Percentiles rank a stretch among this genome's conserved stretches.
Evolutionary conservation across 768 basidiomycete species (phyloP).

Genomic region (Boletus eberwhitei): DNA sequence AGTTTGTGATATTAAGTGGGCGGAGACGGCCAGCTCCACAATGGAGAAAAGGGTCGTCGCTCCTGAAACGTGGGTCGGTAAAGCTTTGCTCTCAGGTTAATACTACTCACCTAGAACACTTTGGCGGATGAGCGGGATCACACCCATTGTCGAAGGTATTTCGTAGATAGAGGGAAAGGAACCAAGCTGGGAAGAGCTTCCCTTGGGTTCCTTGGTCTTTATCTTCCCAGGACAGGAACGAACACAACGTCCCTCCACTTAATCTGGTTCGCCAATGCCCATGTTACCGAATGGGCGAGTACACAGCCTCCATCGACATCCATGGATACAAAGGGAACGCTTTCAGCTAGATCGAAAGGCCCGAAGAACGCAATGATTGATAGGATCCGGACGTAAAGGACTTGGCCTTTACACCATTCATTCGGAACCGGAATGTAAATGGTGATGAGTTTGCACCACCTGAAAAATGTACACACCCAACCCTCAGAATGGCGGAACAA

Average conservation of each 20-base stretch:
- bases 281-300: not conserved
- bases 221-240: constrained; percentile 2
- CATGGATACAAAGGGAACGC: not conserved
- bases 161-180: not conserved
- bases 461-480: not conserved
- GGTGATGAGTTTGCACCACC: not conserved
- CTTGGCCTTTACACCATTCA: not conserved
- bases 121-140: constrained; percentile 15
- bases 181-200: not conserved
- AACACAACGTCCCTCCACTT: not conserved
- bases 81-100: not conserved
- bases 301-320: not conserved
- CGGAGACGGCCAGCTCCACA: constrained; percentile 31
- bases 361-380: not conserved
- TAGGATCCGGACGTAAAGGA: not conserved
- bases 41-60: constrained; percentile 23
- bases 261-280: not conserved
- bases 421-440: not conserved
- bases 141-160: constrained; percentile 8
- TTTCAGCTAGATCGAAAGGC: not conserved
- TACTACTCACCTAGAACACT: constrained; percentile 20
- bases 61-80: constrained; percentile 12
- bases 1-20: constrained; percentile 24
- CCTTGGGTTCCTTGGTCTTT: constrained; percentile 3
- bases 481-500: not conserved